These are phyloP conservation scores for Mortierella sp. DNA, from an alignment of 371 early-diverging fungal species.

Conservation along the genomic window DNA sequence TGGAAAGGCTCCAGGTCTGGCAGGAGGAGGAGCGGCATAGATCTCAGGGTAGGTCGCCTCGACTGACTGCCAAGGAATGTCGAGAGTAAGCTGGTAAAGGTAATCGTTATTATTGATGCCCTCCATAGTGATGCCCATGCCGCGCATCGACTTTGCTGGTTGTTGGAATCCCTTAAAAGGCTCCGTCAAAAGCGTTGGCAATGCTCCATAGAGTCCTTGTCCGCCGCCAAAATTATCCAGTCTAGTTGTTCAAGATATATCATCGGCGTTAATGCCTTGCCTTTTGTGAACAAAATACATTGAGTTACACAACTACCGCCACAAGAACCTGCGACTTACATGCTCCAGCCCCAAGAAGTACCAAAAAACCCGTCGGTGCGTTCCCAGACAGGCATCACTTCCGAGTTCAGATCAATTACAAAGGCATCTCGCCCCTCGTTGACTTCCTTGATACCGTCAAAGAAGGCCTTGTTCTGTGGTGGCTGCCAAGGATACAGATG, in stretches of 20 bases:
- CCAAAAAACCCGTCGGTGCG: slow-evolving; percentile 40
- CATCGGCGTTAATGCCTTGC: not conserved
- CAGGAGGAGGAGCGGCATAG: not conserved
- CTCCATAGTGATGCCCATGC: slow-evolving; percentile 57
- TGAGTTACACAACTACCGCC: not conserved
- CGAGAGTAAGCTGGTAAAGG: slow-evolving; percentile 46
- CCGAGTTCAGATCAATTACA: slow-evolving; percentile 53
- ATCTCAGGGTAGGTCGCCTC: slow-evolving; percentile 14
- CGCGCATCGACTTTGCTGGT: slow-evolving; percentile 39
- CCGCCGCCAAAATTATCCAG: slow-evolving; percentile 56
- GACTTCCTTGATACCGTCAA: slow-evolving; percentile 48
- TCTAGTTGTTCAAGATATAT: not conserved
- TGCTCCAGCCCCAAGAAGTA: slow-evolving; percentile 59
- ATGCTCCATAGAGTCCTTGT: slow-evolving; percentile 46
- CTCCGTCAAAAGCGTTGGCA: slow-evolving; percentile 42
- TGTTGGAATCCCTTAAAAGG: slow-evolving; percentile 43
- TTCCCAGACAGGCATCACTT: slow-evolving; percentile 46
- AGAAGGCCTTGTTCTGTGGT: slow-evolving; percentile 39
- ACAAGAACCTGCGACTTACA: slow-evolving; percentile 30
- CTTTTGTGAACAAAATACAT: not conserved
- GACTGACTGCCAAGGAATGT: slow-evolving; percentile 48
- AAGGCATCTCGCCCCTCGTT: slow-evolving; percentile 46
- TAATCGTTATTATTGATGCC: slow-evolving; percentile 58
- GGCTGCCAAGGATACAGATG: slow-evolving; percentile 24
- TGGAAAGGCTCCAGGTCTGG: not conserved